Percentiles rank a stretch among this genome's conserved stretches.
phyloP scores from a whole-genome alignment of 176 grass and related monocot genomes.

The Carex myosuroides region DNA sequence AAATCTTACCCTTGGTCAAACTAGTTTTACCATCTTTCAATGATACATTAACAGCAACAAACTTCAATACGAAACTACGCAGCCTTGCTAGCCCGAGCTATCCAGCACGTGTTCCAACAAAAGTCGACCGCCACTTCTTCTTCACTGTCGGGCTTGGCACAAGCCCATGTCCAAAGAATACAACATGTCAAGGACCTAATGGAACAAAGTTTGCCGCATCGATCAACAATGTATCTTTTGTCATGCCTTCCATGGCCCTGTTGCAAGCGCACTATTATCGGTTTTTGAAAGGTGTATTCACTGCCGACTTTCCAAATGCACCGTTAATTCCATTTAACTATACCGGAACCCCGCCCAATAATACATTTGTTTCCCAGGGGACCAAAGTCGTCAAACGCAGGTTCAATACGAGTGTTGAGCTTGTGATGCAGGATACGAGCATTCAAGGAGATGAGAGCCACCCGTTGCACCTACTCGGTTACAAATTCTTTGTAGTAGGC shows the following conservation, averaged over 20 bases:
- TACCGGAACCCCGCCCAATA: slow-evolving; percentile 49
- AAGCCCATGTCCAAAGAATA: slow-evolving; percentile 50
- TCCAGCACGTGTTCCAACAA: slow-evolving; percentile 34
- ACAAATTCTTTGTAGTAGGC: slow-evolving; percentile 53
- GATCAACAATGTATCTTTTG: slow-evolving; percentile 68
- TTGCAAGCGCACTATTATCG: slow-evolving; percentile 55
- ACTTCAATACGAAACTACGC: slow-evolving; percentile 41
- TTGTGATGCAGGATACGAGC: slow-evolving; percentile 72
- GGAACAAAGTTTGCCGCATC: slow-evolving; percentile 62
- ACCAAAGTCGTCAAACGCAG: slow-evolving; percentile 31
- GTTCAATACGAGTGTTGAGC: slow-evolving; percentile 53
- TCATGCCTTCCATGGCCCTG: slow-evolving; percentile 29
- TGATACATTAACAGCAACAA: slow-evolving; percentile 39
- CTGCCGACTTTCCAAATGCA: slow-evolving; percentile 36
- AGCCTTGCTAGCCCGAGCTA: slow-evolving; percentile 29
- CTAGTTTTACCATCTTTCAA: slow-evolving; percentile 46
- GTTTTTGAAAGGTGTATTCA: slow-evolving; percentile 44
- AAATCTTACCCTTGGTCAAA: not conserved
- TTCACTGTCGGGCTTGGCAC: slow-evolving; percentile 68
- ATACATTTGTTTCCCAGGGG: slow-evolving; percentile 39
- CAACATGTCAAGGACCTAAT: slow-evolving; percentile 66
- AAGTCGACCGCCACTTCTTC: slow-evolving; percentile 41
- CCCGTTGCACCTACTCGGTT: slow-evolving; percentile 60
- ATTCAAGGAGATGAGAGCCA: slow-evolving; percentile 60
- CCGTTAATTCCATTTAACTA: slow-evolving; percentile 63